Evolutionary conservation across 2,329 filamentous ascomycete species (phyloP).

Genomic region (Trichoderma koningii): DNA sequence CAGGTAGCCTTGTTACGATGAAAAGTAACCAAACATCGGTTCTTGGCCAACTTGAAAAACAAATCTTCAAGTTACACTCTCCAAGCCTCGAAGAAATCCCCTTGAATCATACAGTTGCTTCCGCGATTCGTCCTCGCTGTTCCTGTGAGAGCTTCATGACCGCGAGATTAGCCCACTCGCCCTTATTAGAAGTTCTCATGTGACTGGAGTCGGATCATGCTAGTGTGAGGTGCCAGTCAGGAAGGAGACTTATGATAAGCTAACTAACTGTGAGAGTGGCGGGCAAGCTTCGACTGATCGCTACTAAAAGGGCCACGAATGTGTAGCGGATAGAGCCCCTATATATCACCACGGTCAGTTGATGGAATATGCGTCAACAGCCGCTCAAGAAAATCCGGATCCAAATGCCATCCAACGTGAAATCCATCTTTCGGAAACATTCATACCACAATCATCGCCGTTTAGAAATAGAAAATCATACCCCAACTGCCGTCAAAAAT

Average conservation of each 20-base stretch:
- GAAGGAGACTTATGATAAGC: no score
- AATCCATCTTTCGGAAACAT: constrained; percentile 10
- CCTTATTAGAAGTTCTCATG: neutral
- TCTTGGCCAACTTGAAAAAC: no score
- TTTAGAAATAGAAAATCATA: constrained; percentile 19
- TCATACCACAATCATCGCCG: constrained; percentile 16
- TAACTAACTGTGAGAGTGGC: no score
- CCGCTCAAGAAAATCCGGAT: neutral
- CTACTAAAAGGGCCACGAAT: no score
- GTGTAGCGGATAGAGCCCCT: neutral
- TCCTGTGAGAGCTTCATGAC: constrained; percentile 5
- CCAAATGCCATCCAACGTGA: constrained; percentile 10
- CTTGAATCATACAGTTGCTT: neutral
- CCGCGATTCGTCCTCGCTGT: neutral
- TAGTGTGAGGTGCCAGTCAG: no score
- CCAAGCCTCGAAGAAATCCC: neutral
- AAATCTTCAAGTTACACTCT: neutral
- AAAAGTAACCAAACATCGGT: no score
- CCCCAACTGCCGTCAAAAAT: constrained; percentile 17
- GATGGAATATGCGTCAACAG: no score
- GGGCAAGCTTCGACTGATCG: no score
- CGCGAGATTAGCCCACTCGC: constrained; percentile 15
- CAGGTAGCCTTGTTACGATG: neutral
- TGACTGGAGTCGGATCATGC: no score
- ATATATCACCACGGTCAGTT: neutral